Base-by-base conservation (phyloP, 164 flowering plant genomes). In the Tinospora cordifolia region DNA sequence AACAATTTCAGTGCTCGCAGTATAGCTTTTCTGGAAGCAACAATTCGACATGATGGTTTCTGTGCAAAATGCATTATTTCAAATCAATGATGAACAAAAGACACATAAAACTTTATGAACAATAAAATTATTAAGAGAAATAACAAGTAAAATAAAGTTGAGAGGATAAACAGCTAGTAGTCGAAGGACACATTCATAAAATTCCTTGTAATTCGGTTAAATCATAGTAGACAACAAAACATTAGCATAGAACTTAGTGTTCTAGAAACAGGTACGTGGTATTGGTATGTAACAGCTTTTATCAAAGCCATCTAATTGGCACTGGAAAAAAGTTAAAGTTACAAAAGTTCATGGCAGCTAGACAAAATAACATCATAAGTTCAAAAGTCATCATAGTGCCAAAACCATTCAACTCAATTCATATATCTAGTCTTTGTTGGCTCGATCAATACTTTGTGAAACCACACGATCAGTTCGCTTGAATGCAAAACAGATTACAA, bases 1-100 rank as follows among this genome's bases (percentile, higher is more conserved):
- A 88, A 41, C 60, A 90, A 85, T 72, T 88, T 88, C 39, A 81
- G 57, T 14, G 87, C 73, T 30, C 96, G 84, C 22, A 82, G 69
- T 2, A 84, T 36, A 22, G 88, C 87, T 67, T 84, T 88, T 65
- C 63, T 81, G 17, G 87, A 80, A 41, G 96, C 93, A 46, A 57
- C 71, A 38, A 15, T 62, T 75, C 72, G 81, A 72, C 77, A 75
- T 11, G 87, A 27, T 63, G 84, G 8, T 72, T 79, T 90, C 91
- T 90, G 81, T 22, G 13, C 14, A 39, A 40, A 34, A 17, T 49
- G 30, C 8, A 60, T 13, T 25, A 14, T 26, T 9, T 47, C 11
- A 15, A 25, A 46, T 7, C 36, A 25, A 47, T 24, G 17, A 47
- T 44, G n/a, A 36, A 19, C 34, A 22, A 68, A 24, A 15, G 8